Conservation (phyloP, 2,329 filamentous ascomycete genomes). For the Thelonectria olida region DNA sequence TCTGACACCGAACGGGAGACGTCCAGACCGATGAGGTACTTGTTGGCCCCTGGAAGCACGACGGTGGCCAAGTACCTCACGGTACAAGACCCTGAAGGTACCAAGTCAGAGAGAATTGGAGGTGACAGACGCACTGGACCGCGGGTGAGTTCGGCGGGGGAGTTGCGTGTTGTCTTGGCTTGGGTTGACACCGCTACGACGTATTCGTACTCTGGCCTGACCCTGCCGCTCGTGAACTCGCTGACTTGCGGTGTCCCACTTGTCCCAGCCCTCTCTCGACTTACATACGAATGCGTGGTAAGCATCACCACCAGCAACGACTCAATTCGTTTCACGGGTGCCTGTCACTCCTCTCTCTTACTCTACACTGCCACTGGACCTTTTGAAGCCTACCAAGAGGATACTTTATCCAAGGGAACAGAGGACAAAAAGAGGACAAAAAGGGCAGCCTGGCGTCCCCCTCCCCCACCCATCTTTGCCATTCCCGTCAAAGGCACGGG, state of each 20-base stretch:
- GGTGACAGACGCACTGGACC: not conserved
- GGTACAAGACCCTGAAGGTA: slow-evolving; percentile 18
- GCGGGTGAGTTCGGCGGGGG: not conserved
- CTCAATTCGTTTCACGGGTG: not conserved
- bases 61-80: slow-evolving; percentile 8
- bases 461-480: slow-evolving; percentile 29
- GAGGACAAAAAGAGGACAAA: not conserved
- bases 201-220: slow-evolving; percentile 25
- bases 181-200: slow-evolving; percentile 15
- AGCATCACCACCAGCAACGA: not conserved
- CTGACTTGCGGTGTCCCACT: not conserved
- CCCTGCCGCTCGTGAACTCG: not conserved
- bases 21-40: not conserved
- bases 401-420: too few relatives aligned
- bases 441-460: not conserved
- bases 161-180: slow-evolving; percentile 1
- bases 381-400: not conserved
- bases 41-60: not conserved
- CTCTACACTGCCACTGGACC: not conserved
- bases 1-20: not conserved
- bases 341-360: not conserved
- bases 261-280: too few relatives aligned
- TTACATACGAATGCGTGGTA: not conserved
- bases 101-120: not conserved
- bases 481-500: slow-evolving; percentile 21